Percentiles rank a stretch among this genome's conserved stretches.
These are phyloP conservation scores for Carnegiea gigantea DNA, from an alignment of 179 eudicot species.

Conservation along the genomic window DNA sequence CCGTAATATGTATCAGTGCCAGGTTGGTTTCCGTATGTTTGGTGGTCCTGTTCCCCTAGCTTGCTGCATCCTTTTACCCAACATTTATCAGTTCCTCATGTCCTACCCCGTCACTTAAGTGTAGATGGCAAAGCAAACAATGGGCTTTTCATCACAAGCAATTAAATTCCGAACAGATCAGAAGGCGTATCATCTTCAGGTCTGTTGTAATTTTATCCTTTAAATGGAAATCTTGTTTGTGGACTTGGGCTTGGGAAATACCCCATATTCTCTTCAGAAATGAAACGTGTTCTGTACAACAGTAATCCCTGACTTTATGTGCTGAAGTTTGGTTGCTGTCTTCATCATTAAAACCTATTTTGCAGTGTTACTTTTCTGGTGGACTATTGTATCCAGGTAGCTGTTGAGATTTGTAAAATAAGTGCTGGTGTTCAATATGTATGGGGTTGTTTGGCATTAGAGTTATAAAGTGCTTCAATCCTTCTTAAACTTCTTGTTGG, in stretches of 20 bases:
- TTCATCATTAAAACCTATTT: constrained; percentile 5
- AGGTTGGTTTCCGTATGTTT: constrained; percentile 46
- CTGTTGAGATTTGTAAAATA: neutral
- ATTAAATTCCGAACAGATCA: constrained; percentile 77
- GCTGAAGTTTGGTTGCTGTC: neutral
- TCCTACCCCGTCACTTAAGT: constrained; percentile 13
- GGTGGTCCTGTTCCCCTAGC: neutral
- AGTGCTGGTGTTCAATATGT: neutral
- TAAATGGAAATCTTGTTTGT: neutral
- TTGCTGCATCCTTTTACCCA: neutral
- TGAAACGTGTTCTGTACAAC: neutral
- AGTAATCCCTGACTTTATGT: neutral
- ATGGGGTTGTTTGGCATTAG: neutral
- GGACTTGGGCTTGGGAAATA: neutral
- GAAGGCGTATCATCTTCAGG: constrained; percentile 98
- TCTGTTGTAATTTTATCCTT: constrained; percentile 15
- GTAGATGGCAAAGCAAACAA: constrained; percentile 97
- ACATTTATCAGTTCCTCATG: neutral
- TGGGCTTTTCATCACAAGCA: constrained; percentile 88
- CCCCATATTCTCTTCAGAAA: neutral
- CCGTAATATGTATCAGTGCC: constrained; percentile 99
- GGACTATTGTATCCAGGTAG: neutral
- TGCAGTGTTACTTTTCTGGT: neutral
- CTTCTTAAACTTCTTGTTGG: neutral
- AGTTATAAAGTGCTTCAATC: neutral